A percentile compares a stretch with the other conserved stretches of the same genome.
phyloP scores from a whole-genome alignment of 192 early-diverging fungal genomes.

The Linnemannia schmuckeri region DNA sequence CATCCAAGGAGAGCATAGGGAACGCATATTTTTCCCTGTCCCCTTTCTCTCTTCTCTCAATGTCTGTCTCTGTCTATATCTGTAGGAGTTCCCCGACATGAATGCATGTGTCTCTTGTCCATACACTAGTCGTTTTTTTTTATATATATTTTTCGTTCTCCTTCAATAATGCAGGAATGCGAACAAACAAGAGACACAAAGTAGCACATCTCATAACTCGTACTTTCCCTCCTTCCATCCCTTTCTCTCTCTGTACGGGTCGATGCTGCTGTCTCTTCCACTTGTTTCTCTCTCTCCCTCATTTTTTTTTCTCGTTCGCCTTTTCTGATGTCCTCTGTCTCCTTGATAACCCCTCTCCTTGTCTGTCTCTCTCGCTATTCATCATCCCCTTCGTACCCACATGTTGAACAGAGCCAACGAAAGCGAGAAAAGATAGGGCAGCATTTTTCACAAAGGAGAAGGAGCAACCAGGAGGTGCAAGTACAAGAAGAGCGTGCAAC shows the following conservation, averaged over 20 bases:
- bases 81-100: not conserved
- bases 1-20: not conserved
- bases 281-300: not conserved
- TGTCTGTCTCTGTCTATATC: not conserved
- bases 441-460: constrained; percentile 1
- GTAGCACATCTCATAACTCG: no score
- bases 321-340: not conserved
- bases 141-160: not conserved
- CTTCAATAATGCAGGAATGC: not conserved
- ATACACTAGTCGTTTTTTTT: not conserved
- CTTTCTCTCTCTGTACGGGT: no score
- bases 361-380: not conserved
- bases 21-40: not conserved
- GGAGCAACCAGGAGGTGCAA: not conserved
- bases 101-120: constrained; percentile 1
- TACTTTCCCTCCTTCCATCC: no score
- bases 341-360: not conserved
- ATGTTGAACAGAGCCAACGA: no score
- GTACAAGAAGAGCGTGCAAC: not conserved
- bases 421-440: not conserved
- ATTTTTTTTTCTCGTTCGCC: not conserved
- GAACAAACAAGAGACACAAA: no score
- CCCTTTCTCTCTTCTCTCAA: not conserved
- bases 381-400: not conserved
- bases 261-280: not conserved